Conservation (phyloP, 768 basidiomycete species). For the Tricholoma saponaceum region DNA sequence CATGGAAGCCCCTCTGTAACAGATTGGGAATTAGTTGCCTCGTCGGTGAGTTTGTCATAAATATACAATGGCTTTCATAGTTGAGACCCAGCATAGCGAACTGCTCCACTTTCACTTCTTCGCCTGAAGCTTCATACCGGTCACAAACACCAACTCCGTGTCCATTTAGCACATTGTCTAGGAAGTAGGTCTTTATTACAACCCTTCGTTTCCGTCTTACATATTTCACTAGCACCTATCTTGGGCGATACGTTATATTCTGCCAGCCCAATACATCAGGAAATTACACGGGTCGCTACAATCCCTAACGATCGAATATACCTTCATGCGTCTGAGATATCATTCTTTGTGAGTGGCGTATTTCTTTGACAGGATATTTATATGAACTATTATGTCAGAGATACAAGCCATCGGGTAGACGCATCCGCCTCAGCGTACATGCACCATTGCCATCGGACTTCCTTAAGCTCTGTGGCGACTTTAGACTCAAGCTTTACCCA, state of each 20-base stretch:
- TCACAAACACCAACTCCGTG: slow-evolving; percentile 67
- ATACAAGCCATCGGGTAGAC: slow-evolving; percentile 37
- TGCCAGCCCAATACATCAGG: slow-evolving; percentile 23
- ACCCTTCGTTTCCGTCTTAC: neutral
- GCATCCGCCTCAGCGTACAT: slow-evolving; percentile 47
- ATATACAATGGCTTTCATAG: neutral
- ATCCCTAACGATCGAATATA: slow-evolving; percentile 49
- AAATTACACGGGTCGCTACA: slow-evolving; percentile 19
- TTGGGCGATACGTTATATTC: slow-evolving; percentile 59
- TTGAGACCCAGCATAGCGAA: slow-evolving; percentile 17
- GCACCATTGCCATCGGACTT: slow-evolving; percentile 61
- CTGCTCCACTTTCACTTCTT: slow-evolving; percentile 52
- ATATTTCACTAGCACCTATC: slow-evolving; percentile 48
- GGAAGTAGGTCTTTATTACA: slow-evolving; percentile 30
- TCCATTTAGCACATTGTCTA: slow-evolving; percentile 53
- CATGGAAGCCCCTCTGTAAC: slow-evolving; percentile 37
- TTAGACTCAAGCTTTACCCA: slow-evolving; percentile 36
- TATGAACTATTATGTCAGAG: slow-evolving; percentile 21
- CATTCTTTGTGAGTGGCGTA: slow-evolving; percentile 43
- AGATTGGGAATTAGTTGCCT: slow-evolving; percentile 56
- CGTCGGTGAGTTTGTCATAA: slow-evolving; percentile 44
- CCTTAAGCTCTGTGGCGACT: slow-evolving; percentile 41
- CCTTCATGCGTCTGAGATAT: slow-evolving; percentile 56
- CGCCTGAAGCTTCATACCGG: slow-evolving; percentile 56
- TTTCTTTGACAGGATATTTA: neutral